Conservation (phyloP, 768 basidiomycete species). For the Kwoniella shandongensis region DNA sequence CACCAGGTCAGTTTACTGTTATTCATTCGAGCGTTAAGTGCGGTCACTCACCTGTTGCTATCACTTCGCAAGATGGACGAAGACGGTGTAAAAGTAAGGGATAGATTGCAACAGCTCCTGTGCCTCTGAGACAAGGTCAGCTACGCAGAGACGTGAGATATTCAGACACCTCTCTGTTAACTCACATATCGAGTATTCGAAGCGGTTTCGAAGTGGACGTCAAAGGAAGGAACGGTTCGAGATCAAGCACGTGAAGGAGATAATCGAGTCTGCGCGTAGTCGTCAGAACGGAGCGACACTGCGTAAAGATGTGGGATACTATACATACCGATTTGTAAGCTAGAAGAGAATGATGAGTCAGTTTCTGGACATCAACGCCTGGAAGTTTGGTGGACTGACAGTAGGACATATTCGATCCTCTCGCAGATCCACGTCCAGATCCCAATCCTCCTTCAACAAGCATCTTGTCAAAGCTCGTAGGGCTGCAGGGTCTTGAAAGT, state of each 20-base stretch:
- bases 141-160: too few relatives aligned
- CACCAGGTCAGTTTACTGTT: too few relatives aligned
- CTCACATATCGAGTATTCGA: slow-evolving; percentile 66
- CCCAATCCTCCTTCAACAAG: slow-evolving; percentile 72
- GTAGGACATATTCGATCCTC: slow-evolving; percentile 80
- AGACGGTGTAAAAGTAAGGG: slow-evolving; percentile 61
- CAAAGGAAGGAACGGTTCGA: slow-evolving; percentile 61
- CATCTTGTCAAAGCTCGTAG: slow-evolving; percentile 78
- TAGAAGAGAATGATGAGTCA: background rate
- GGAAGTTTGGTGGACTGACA: slow-evolving; percentile 56
- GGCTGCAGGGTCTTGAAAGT: slow-evolving; percentile 72
- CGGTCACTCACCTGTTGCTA: slow-evolving; percentile 31
- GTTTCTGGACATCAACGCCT: background rate
- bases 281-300: slow-evolving; percentile 1
- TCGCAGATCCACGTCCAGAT: slow-evolving; percentile 64
- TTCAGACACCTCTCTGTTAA: too few relatives aligned
- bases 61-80: slow-evolving; percentile 27
- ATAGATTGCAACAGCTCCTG: slow-evolving; percentile 87
- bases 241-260: slow-evolving; percentile 58
- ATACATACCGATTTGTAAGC: slow-evolving; percentile 45
- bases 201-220: slow-evolving; percentile 58
- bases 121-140: slow-evolving; percentile 62
- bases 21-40: too few relatives aligned
- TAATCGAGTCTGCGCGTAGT: slow-evolving; percentile 70
- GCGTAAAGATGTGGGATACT: background rate